phyloP scores from a whole-genome alignment of 257 asterid genomes.

The Asclepias syriaca region DNA sequence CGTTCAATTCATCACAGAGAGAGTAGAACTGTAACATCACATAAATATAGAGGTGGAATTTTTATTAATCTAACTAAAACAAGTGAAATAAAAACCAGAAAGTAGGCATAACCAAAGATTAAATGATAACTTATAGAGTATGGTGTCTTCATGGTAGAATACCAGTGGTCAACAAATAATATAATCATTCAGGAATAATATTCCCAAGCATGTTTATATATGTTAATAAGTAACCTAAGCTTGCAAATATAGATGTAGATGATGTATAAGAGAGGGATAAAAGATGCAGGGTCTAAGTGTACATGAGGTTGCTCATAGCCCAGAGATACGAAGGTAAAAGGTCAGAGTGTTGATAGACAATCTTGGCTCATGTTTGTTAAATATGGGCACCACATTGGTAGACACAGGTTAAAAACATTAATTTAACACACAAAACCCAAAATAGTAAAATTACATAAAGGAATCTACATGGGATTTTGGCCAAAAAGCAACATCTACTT shows the following conservation, averaged over 20 bases:
- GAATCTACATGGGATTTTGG: background rate
- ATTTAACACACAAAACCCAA: background rate
- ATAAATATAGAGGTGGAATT: background rate
- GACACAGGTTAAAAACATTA: background rate
- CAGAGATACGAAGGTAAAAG: background rate
- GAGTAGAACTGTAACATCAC: background rate
- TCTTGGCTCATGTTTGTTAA: background rate
- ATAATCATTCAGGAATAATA: background rate
- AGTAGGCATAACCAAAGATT: background rate
- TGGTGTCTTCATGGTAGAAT: background rate
- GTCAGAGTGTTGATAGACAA: background rate
- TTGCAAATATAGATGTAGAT: background rate
- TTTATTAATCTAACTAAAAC: no score
- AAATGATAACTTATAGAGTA: background rate
- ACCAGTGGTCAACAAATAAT: background rate
- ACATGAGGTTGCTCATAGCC: background rate
- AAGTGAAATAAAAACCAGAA: background rate
- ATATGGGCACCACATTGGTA: background rate
- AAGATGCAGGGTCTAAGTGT: background rate
- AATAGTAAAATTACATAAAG: background rate
- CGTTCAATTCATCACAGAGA: background rate
- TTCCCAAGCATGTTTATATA: background rate
- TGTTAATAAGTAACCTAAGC: background rate
- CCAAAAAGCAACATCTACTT: slow-evolving; percentile 1
- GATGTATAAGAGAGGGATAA: background rate